Conservation (phyloP, 2,329 filamentous ascomycete genomes). For the Graphilbum sp. region DNA sequence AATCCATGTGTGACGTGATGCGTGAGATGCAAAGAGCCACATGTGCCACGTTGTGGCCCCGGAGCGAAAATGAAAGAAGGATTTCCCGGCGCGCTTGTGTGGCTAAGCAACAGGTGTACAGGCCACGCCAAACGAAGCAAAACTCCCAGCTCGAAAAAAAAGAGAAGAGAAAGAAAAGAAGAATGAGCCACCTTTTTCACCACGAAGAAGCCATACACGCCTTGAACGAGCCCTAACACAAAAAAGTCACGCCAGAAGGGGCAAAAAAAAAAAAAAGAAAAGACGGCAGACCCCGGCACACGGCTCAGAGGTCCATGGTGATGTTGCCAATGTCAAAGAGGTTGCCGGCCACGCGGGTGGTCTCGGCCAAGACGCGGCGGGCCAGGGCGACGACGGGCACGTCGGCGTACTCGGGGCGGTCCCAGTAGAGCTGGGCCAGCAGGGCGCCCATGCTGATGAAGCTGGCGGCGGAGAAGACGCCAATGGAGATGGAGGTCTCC, state of each 20-base stretch:
- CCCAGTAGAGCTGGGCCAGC: slow-evolving; percentile 48
- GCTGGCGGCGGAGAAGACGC: slow-evolving; percentile 59
- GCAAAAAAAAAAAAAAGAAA: not conserved
- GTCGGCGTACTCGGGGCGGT: slow-evolving; percentile 42
- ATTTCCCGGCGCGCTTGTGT: too few species aligned
- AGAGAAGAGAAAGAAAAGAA: not conserved
- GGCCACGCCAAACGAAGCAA: not conserved
- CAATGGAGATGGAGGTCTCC: slow-evolving; percentile 62
- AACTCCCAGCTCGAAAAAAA: not conserved
- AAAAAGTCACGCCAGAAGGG: too few species aligned
- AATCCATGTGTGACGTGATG: too few species aligned
- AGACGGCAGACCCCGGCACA: too few species aligned
- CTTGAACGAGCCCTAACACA: too few species aligned
- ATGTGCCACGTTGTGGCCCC: too few species aligned
- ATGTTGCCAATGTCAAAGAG: slow-evolving; percentile 11
- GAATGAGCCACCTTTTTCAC: too few species aligned
- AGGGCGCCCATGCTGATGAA: slow-evolving; percentile 60
- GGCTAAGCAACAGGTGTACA: not conserved
- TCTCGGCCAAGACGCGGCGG: slow-evolving; percentile 5
- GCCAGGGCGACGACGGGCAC: slow-evolving; percentile 37
- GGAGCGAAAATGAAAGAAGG: too few species aligned
- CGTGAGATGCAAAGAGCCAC: too few species aligned
- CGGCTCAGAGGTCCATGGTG: slow-evolving; percentile 9
- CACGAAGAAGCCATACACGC: too few species aligned
- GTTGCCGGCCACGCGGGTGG: slow-evolving; percentile 6